Base-by-base conservation (phyloP, 331 rosid genomes). In the Rosa hybrid region DNA sequence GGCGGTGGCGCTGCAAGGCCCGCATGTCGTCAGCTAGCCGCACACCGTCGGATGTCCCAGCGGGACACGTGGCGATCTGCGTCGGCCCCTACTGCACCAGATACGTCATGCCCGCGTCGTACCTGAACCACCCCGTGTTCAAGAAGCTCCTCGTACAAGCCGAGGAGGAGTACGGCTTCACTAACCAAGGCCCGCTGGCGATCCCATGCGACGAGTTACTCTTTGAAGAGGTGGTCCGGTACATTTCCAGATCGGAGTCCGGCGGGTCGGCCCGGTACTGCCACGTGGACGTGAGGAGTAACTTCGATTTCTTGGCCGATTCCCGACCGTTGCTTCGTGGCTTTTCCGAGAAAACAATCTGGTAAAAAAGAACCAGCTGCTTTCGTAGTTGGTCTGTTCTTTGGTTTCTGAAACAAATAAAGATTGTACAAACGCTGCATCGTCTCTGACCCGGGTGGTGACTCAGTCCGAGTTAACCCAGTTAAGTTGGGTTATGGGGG, bases 101-200 rank as follows among this genome's bases (percentile, higher is more conserved):
- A 65, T 90, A 86, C 17, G 87, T 96, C 20, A 93, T 96, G 79
- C 93, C 89, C 16, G 89, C 98, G 3, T 78, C 97, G 44, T 80
- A 93, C 87, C 90, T 96, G 70, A 96, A 96, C 92, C 99, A 96
- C 64, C 98, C 99, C 0, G 72, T 93, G 54, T 89, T 96, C 90
- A 84, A 88, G 88, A 96, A 90, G 80, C 97, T 96, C 1, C 86
- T 96, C 0, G 85, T 84, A 0, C 81, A 88, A 62, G 99, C 97
- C 0, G 96, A 96, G 63, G 98, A 96, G 75, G 99, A 90, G 84
- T 91, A 89, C 82, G 99, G 98, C 0, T 95, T 93, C 88, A 45
- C 78, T 17, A 86, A 85, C 78, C 77, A 78, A 6, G 99, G 99
- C 0, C 99, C 98, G 0, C 68, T 95, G 1, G 88, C 89, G 4